Base-by-base conservation (phyloP, 169 alveolate genomes). In the Besnoitia besnoiti region DNA sequence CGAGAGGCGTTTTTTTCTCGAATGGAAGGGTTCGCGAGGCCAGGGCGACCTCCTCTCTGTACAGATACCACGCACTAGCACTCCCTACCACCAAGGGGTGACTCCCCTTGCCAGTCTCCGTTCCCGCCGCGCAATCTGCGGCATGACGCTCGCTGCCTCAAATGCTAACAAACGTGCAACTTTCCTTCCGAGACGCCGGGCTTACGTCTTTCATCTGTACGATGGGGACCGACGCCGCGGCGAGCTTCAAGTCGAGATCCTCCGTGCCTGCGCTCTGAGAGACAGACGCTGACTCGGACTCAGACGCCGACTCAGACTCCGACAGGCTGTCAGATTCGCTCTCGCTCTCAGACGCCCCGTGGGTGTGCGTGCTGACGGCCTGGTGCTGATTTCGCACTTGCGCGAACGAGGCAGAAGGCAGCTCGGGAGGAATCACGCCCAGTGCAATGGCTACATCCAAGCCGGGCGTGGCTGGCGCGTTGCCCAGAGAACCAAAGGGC, bases 161-260 rank as follows among this genome's bases (percentile, higher is more conserved):
- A n/a, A n/a, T n/a, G n/a, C n/a, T n/a, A n/a, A n/a, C n/a, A n/a
- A n/a, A n/a, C n/a, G n/a, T n/a, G n/a, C n/a, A n/a, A n/a, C n/a
- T n/a, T n/a, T n/a, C n/a, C n/a, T n/a, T n/a, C n/a, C n/a, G n/a
- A n/a, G n/a, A n/a, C n/a, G n/a, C 46, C 21, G n/a, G 46, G 46
- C 94, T 35, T 51, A 91, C 94, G 33, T 91, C 94, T 82, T 91
- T 91, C 88, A 91, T 42, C 30, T 91, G 94, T 75, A 91, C 5
- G 50, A 91, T 91, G 40, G 94, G 94, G 47, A 91, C 94, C 47
- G 94, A 91, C n/a, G 91, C 55, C 44, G 67, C 85, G 30, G 93
- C 93, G 1, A 89, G 88, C 12, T 67, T 75, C 47, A 89, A 39
- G 14, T 89, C 89, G 14, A 89, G 89, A 35, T 73, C 62, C 24